These are phyloP conservation scores for Ilex paraguariensis DNA, from an alignment of 305 asterid genomes.

Conservation along the genomic window DNA sequence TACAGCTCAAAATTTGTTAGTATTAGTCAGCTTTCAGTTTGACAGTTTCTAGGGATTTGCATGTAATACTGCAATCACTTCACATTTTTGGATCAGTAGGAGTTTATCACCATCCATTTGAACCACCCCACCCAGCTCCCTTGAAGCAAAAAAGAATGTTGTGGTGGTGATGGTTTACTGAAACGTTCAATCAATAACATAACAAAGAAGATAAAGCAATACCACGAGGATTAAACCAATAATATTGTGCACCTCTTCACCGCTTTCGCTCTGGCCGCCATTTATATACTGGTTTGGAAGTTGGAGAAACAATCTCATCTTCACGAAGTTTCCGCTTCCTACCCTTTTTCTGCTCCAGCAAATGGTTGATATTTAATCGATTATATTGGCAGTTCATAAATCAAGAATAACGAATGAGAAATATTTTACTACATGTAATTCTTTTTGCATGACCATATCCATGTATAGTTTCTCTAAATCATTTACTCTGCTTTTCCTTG, in stretches of 20 bases:
- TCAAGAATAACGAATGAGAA: not conserved
- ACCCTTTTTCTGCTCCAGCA: conserved; percentile 63
- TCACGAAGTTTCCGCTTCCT: conserved; percentile 77
- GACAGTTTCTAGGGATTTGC: too few species aligned
- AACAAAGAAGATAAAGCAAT: too few species aligned
- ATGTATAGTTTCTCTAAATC: conserved; percentile 65
- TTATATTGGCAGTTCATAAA: not conserved
- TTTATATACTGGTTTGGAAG: conserved; percentile 57
- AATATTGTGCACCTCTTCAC: conserved; percentile 19
- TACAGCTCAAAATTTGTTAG: too few species aligned
- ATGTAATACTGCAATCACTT: too few species aligned
- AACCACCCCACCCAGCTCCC: too few species aligned
- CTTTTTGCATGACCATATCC: conserved; percentile 85
- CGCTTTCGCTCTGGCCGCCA: conserved; percentile 79
- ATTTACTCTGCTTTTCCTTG: conserved; percentile 56
- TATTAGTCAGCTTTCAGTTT: too few species aligned
- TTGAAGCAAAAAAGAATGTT: too few species aligned
- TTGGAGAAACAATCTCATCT: conserved; percentile 62
- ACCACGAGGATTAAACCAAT: too few species aligned
- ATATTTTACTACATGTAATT: conserved; percentile 52
- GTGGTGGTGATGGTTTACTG: too few species aligned
- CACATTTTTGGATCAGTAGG: too few species aligned
- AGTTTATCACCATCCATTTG: too few species aligned
- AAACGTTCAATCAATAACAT: too few species aligned
- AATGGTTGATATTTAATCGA: not conserved